phyloP scores from a whole-genome alignment of 148 eudicot genomes.

The Cornus controversa region DNA sequence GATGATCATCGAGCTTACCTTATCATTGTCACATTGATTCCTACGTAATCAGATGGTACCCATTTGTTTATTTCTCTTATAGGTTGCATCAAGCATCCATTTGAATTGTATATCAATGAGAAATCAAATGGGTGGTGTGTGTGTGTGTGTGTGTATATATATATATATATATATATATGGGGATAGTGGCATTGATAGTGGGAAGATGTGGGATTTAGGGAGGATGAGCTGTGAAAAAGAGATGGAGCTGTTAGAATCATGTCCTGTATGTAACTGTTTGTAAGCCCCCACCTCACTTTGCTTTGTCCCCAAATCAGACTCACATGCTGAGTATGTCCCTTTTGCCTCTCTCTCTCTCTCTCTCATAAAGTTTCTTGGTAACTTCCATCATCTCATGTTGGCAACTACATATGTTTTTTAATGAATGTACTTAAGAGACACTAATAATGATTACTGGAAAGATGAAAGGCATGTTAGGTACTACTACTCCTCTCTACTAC shows the following conservation, averaged over 20 bases:
- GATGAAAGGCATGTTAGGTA: conserved; percentile 7
- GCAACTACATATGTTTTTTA: neutral
- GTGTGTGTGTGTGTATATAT: too few species aligned
- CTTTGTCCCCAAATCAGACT: neutral
- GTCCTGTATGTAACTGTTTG: neutral
- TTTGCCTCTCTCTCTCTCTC: neutral
- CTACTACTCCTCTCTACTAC: neutral
- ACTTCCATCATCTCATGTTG: conserved; percentile 7
- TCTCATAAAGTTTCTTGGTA: conserved; percentile 16
- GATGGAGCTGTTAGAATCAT: neutral
- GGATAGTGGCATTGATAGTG: neutral
- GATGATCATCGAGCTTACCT: too few species aligned
- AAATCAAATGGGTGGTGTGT: neutral
- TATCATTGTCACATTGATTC: too few species aligned
- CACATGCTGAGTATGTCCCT: neutral
- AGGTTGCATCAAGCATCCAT: too few species aligned
- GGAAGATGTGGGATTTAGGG: neutral
- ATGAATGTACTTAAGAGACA: conserved; percentile 10
- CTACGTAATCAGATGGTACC: too few species aligned
- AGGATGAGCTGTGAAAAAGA: neutral
- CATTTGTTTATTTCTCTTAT: too few species aligned
- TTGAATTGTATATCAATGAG: neutral
- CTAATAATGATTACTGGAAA: conserved; percentile 22
- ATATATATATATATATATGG: too few species aligned
- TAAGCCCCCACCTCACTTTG: neutral